Evolutionary conservation across 495 filamentous ascomycete species (phyloP), one percentile per base, ranked within the genome.

Genomic region (Neohortaea acidophila): DNA sequence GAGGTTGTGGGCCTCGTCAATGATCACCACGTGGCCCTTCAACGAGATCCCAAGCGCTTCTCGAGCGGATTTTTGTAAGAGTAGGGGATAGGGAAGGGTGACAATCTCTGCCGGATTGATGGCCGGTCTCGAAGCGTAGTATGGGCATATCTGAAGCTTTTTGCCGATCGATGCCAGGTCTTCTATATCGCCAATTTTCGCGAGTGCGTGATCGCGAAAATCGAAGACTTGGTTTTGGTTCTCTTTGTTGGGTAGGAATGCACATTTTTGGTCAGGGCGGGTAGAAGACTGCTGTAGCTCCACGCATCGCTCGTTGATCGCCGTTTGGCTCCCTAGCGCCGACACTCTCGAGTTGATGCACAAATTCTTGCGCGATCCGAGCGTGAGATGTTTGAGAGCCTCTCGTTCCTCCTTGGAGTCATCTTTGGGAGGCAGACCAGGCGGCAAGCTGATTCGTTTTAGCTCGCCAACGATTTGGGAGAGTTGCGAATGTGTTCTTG

Each of bases 1-100:
- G 21, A 97, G 69, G 54, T 97, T 97, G 53, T 97, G 89, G 1
- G 91, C 89, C 61, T 97, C 89, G 51, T 97, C 89, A 45, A 97
- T 82, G 29, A 97, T 79, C 17, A 97, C 71, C 1, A 96, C 67
- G 55, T 94, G 86, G 5, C 73, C 78, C 48, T 86, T 84, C 8
- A 97, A 58, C 21, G 81, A 89, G 15, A 97, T 68, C 22, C 75
- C 74, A 2, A 97, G 68, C 3, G 89, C 84, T 40, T 96, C 85
- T 29, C 89, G 67, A 4, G 89, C 87, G 20, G 81, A 85, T 50
- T 77, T 79, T 49, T 96, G 89, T 20, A 97, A 64, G 0, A 97
- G 66, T 17, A 96, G 57, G 12, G 84, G 89, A 58, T 97, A 97
- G 15, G 89, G 89, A 28, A 97, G 65, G 0, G 91, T 94, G 21